A percentile compares a stretch with the other conserved stretches of the same genome.
phyloP scores from a whole-genome alignment of 106 monocot species.

The Cymbidium sinense region DNA sequence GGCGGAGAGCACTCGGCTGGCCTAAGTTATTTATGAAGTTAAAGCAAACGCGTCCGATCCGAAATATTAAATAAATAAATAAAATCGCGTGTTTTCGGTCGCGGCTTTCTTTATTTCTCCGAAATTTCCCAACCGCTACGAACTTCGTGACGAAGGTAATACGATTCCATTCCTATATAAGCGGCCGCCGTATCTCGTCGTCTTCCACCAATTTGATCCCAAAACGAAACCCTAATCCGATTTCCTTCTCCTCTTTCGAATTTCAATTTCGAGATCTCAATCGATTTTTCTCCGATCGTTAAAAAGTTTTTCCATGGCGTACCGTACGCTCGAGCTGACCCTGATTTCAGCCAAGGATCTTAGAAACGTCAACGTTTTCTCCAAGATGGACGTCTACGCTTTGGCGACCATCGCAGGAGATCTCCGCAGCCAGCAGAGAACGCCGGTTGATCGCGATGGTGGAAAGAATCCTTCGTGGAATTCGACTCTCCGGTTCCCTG shows the following conservation, averaged over 20 bases:
- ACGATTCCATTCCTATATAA: neutral
- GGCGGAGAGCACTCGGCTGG: no score
- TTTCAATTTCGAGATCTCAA: neutral
- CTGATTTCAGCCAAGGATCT: constrained; percentile 84
- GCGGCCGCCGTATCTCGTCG: neutral
- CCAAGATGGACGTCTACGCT: constrained; percentile 80
- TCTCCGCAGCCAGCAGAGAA: constrained; percentile 36
- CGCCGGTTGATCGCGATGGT: constrained; percentile 38
- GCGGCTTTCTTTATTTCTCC: neutral
- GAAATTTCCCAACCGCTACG: neutral
- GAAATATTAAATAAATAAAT: no score
- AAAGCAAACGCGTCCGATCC: no score
- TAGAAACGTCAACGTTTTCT: constrained; percentile 53
- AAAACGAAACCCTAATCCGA: neutral
- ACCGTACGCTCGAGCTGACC: constrained; percentile 51
- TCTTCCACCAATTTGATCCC: neutral
- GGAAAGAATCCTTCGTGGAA: constrained; percentile 75
- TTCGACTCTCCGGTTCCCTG: constrained; percentile 39
- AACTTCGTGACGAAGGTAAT: neutral
- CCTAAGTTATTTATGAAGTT: no score
- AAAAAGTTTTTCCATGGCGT: constrained; percentile 24
- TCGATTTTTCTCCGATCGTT: neutral
- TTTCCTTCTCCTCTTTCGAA: neutral
- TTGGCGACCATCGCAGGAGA: constrained; percentile 55
- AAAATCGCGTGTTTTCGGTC: neutral